phyloP scores from a whole-genome alignment of 2,329 filamentous ascomycete genomes.

The Penicillium occitanis region DNA sequence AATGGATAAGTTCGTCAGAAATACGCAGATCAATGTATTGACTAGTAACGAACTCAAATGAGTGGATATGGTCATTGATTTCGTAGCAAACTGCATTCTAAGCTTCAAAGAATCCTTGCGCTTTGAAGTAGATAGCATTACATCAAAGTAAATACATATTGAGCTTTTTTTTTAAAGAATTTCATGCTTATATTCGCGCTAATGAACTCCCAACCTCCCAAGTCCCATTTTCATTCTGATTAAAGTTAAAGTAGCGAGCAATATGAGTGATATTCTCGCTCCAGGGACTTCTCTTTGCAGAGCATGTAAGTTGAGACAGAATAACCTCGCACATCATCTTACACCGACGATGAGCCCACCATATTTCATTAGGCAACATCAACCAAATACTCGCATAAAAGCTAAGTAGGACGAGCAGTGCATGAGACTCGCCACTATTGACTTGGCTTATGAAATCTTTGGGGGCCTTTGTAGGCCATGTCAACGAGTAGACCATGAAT shows the following conservation, averaged over 20 bases:
- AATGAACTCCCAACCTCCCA: conserved; percentile 5
- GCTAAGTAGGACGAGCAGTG: conserved; percentile 1
- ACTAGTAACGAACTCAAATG: neutral
- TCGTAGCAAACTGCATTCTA: neutral
- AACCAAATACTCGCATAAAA: conserved; percentile 10
- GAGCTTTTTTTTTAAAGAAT: neutral
- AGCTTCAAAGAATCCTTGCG: neutral
- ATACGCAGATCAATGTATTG: neutral
- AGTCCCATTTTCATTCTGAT: neutral
- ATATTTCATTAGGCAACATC: neutral
- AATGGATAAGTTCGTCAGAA: neutral
- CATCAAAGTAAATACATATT: neutral
- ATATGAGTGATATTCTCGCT: conserved; percentile 7
- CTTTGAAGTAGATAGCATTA: neutral
- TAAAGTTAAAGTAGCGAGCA: conserved; percentile 2
- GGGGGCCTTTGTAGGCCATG: conserved; percentile 5
- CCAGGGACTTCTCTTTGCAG: neutral
- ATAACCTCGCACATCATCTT: conserved; percentile 5
- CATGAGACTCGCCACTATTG: neutral
- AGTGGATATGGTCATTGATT: neutral
- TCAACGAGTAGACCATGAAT: conserved; percentile 6
- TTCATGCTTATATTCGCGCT: neutral
- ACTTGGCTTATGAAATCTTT: neutral
- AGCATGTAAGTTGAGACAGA: conserved; percentile 2
- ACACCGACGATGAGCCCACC: conserved; percentile 9